Evolutionary conservation across 2,329 filamentous ascomycete genomes (phyloP).

Genomic region (Sporothrix dimorphospora): DNA sequence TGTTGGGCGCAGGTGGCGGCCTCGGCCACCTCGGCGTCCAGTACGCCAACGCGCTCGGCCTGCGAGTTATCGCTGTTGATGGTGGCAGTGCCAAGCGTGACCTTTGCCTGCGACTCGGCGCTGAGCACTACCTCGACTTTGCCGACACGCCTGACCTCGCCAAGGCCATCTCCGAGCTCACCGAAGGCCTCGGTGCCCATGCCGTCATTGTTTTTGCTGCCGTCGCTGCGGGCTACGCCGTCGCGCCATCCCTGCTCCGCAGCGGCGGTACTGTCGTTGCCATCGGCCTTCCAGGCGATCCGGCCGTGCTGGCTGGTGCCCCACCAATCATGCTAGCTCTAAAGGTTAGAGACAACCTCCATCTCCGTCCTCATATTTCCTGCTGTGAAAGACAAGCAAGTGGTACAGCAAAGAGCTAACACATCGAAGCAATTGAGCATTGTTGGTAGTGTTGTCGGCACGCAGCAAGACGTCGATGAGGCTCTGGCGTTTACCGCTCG

Average conservation of each 20-base stretch:
- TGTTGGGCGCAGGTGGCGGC: conserved; percentile 57
- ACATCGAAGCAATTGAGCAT: conserved; percentile 26
- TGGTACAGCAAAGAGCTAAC: not conserved
- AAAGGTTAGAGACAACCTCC: conserved; percentile 17
- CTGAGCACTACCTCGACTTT: conserved; percentile 61
- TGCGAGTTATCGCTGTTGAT: conserved; percentile 60
- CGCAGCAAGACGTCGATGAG: conserved; percentile 29
- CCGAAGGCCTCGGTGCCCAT: conserved; percentile 29
- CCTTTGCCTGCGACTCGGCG: conserved; percentile 53
- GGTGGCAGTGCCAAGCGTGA: conserved; percentile 52
- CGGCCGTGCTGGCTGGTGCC: conserved; percentile 41
- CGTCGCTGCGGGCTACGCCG: conserved; percentile 89
- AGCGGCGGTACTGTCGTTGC: conserved; percentile 80
- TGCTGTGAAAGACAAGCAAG: no score
- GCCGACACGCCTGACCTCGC: conserved; percentile 41
- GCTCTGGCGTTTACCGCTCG: conserved; percentile 31
- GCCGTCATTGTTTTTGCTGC: conserved; percentile 63
- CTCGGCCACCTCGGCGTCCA: conserved; percentile 44
- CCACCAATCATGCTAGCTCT: conserved; percentile 30
- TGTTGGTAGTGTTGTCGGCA: conserved; percentile 32
- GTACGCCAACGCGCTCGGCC: conserved; percentile 56
- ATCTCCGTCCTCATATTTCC: not conserved
- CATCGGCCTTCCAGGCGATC: conserved; percentile 82
- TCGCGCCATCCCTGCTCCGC: conserved; percentile 84
- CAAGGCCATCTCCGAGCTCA: conserved; percentile 1